Evolutionary conservation across 208 protist genomes (phyloP), one percentile per base, ranked within the genome.

Genomic region (Wallacemonas sp.): DNA sequence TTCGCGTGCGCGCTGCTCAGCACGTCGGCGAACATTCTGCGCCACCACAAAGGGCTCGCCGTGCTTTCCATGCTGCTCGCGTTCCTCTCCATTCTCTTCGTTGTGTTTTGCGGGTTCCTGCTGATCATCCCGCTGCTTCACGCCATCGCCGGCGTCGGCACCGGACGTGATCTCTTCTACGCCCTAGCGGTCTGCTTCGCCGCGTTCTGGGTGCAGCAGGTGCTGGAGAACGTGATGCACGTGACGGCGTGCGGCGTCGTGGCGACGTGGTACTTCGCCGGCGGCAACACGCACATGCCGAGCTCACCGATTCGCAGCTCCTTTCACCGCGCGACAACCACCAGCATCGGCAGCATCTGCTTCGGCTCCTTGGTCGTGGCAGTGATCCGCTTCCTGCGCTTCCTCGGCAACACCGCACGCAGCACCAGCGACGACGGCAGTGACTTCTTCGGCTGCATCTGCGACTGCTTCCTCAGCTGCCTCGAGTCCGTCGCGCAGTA

Each of bases 261-360:
- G 0, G 86, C 87, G 11, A 94, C 83, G 60, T 96, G 93, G 93
- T 97, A 94, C 81, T 96, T 96, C 57, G 76, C 82, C 11, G 47
- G 47, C 26, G 84, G 85, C 11, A 65, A 76, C 29, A 58, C 30
- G n/a, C 61, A 75, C 61, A 82, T 93, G 78, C 86, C 85, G 17
- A 36, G 24, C 24, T 65, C 29, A 33, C 88, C 88, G 1, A 89
- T 89, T 14, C 55, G 52, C n/a, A 54, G 21, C 14, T 84, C 88
- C n/a, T 84, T 96, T 23, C 64, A 61, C 29, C 85, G 91, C 14
- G 85, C 90, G 36, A 70, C 65, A 29, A 92, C 82, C n/a, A 91
- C 70, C 49, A 92, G 80, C 70, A 83, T 97, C 54, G 93, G 93
- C 34, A 90, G 85, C 43, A 82, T 96, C 67, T 96, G 91, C 70